These are phyloP conservation scores for Penicillium cosmopolitanum DNA, from an alignment of 495 filamentous ascomycete genomes.

Conservation along the genomic window DNA sequence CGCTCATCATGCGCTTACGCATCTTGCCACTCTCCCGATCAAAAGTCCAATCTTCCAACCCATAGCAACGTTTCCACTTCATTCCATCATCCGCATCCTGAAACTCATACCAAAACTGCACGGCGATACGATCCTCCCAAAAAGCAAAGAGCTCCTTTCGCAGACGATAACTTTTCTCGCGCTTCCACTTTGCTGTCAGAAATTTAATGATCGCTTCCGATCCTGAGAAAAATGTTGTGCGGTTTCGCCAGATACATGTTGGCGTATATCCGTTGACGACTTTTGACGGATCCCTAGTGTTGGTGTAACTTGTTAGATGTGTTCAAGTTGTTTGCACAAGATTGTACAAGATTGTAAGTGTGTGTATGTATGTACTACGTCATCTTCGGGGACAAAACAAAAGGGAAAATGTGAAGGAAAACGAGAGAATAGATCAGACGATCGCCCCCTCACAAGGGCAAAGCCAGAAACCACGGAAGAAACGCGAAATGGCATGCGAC, in stretches of 20 bases:
- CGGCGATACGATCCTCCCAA: constrained; percentile 62
- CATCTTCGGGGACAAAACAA: too few relatives aligned
- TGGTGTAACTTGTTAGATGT: background rate
- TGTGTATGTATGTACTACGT: too few relatives aligned
- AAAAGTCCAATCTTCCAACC: constrained; percentile 93
- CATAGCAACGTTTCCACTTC: constrained; percentile 90
- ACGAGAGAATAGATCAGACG: background rate
- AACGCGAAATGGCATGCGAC: constrained; percentile 6
- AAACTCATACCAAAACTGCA: constrained; percentile 95
- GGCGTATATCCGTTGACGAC: constrained; percentile 76
- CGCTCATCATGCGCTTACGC: constrained; percentile 90
- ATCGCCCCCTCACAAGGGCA: background rate
- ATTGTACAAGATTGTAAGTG: too few relatives aligned
- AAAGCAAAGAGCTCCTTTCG: constrained; percentile 86
- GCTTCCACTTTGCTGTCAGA: constrained; percentile 75
- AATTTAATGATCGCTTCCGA: constrained; percentile 71
- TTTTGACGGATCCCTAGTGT: constrained; percentile 58
- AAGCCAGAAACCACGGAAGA: constrained; percentile 1
- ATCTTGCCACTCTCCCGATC: constrained; percentile 70
- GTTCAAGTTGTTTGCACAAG: too few relatives aligned
- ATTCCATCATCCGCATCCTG: constrained; percentile 64
- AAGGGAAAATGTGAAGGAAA: background rate
- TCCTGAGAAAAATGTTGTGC: constrained; percentile 70
- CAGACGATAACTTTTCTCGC: constrained; percentile 73
- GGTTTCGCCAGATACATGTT: constrained; percentile 83